A percentile compares a stretch with the other conserved stretches of the same genome.
phyloP scores from a whole-genome alignment of 106 monocot genomes.

The Platanthera zijinensis region DNA sequence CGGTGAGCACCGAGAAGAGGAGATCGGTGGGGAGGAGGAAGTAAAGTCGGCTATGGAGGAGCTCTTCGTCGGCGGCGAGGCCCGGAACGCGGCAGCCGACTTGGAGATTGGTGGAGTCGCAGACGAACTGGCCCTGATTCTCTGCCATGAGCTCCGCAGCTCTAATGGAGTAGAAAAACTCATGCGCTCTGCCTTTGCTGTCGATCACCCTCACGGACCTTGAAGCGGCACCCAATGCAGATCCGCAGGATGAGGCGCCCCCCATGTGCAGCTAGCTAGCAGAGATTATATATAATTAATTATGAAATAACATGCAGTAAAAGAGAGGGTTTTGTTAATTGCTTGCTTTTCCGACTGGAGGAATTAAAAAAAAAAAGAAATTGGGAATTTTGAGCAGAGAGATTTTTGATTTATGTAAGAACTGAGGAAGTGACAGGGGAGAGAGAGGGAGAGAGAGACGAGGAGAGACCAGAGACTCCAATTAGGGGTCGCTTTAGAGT shows the following conservation, averaged over 20 bases:
- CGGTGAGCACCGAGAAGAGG: slow-evolving; percentile 77
- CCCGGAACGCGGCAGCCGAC: slow-evolving; percentile 54
- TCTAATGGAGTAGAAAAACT: slow-evolving; percentile 12
- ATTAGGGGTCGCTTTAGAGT: no score
- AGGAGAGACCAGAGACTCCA: no score
- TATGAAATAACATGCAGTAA: neutral
- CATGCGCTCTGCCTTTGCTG: slow-evolving; percentile 23
- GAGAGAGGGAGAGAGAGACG: no score
- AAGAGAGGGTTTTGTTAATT: neutral
- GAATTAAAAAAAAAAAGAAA: no score
- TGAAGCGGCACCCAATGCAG: neutral
- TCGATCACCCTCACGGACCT: slow-evolving; percentile 24
- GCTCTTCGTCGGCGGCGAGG: slow-evolving; percentile 31
- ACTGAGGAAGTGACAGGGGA: no score
- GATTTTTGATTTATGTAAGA: no score
- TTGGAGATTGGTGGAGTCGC: slow-evolving; percentile 35
- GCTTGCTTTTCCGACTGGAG: no score
- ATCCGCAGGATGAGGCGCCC: slow-evolving; percentile 10
- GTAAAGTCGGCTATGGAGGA: slow-evolving; percentile 34
- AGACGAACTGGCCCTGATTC: slow-evolving; percentile 48
- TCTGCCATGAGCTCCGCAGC: slow-evolving; percentile 44
- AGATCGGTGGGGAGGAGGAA: slow-evolving; percentile 70
- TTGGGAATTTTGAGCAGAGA: no score
- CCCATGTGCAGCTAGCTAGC: slow-evolving; percentile 19
- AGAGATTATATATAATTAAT: neutral